phyloP scores from a whole-genome alignment of 371 early-diverging fungal species.

The Apophysomyces variabilis region DNA sequence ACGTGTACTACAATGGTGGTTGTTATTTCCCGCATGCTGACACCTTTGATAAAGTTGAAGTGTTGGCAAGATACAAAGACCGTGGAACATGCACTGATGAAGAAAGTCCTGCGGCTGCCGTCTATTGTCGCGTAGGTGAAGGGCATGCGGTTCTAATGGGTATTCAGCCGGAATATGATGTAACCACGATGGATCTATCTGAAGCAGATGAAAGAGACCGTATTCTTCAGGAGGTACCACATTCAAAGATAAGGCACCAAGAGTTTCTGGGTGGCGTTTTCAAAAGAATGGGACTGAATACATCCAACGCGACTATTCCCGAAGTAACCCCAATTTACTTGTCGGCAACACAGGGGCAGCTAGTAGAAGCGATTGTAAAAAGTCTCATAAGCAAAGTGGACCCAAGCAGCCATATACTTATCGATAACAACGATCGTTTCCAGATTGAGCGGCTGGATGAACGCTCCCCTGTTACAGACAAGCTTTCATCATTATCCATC shows the following conservation, averaged over 20 bases:
- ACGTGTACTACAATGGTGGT: conserved; percentile 82
- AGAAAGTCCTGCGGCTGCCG: conserved; percentile 45
- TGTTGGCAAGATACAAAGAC: conserved; percentile 66
- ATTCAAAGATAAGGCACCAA: conserved; percentile 52
- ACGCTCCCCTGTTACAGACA: neutral
- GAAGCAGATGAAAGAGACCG: conserved; percentile 30
- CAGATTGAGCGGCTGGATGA: conserved; percentile 25
- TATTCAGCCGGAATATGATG: conserved; percentile 78
- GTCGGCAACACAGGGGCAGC: conserved; percentile 42
- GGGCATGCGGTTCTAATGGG: conserved; percentile 74
- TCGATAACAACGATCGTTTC: conserved; percentile 48
- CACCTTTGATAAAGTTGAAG: conserved; percentile 41
- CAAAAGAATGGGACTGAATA: conserved; percentile 54
- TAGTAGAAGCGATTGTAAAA: conserved; percentile 25
- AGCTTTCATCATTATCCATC: conserved; percentile 12
- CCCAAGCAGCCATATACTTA: conserved; percentile 22
- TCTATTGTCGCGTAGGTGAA: conserved; percentile 62
- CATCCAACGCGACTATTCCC: conserved; percentile 47
- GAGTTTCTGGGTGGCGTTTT: conserved; percentile 55
- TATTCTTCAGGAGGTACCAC: conserved; percentile 44
- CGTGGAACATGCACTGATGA: conserved; percentile 35
- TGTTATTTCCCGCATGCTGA: conserved; percentile 73
- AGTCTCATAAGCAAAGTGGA: conserved; percentile 23
- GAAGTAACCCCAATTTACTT: conserved; percentile 61
- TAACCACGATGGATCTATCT: conserved; percentile 44